These are phyloP conservation scores for Globisporangium splendens DNA, from an alignment of 352 stramenopile genomes.

Conservation along the genomic window DNA sequence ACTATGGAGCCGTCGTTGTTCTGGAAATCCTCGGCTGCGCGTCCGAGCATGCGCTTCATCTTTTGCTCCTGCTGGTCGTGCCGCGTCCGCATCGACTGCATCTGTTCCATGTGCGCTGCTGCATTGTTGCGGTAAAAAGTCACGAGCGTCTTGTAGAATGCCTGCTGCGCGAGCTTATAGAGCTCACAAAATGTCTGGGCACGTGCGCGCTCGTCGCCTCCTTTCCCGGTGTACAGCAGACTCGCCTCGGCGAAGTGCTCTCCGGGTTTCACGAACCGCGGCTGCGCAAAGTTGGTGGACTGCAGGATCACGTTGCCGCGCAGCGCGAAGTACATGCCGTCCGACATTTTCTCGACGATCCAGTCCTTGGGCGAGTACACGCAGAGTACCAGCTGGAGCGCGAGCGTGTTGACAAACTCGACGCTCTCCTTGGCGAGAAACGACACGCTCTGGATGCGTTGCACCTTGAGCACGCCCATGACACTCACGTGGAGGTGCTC, in stretches of 20 bases:
- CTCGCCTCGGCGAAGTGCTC: conserved; percentile 58
- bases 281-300: conserved; percentile 17
- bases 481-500: conserved; percentile 57
- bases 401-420: conserved; percentile 69
- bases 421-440: conserved; percentile 65
- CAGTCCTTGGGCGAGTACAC: conserved; percentile 68
- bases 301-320: conserved; percentile 50
- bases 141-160: conserved; percentile 47
- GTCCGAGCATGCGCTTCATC: conserved; percentile 71
- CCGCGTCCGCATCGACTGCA: conserved; percentile 49
- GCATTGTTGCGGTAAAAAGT: conserved; percentile 49
- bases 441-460: conserved; percentile 55
- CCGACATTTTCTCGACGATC: conserved; percentile 62
- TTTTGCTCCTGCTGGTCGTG: conserved; percentile 75
- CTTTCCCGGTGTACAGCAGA: conserved; percentile 34
- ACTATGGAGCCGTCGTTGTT: conserved; percentile 2
- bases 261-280: conserved; percentile 32
- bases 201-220: conserved; percentile 42
- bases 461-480: conserved; percentile 46
- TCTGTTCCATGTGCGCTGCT: conserved; percentile 31
- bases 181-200: conserved; percentile 74
- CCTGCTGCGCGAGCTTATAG: conserved; percentile 56
- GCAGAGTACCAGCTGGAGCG: conserved; percentile 40
- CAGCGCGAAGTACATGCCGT: conserved; percentile 68
- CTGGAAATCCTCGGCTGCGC: conserved; percentile 20